Conservation (phyloP, 345 rosid genomes). For the Arabis hirsuta region DNA sequence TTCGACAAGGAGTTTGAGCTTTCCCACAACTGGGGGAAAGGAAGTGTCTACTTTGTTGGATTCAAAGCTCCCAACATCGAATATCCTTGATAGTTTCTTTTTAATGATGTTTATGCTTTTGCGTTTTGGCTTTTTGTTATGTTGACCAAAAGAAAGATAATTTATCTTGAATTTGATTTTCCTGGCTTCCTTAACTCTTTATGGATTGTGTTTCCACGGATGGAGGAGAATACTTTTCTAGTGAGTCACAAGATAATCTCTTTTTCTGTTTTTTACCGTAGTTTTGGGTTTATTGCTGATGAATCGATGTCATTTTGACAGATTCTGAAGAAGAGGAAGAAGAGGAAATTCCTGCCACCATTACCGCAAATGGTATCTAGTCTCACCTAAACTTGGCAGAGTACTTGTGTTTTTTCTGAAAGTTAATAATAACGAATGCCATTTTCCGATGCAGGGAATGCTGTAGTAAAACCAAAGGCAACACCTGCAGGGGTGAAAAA, state of each 20-base stretch:
- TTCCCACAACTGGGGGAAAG: conserved; percentile 76
- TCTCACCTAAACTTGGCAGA: neutral
- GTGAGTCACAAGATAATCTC: conserved; percentile 21
- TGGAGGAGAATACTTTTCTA: conserved; percentile 25
- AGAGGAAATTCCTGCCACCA: conserved; percentile 41
- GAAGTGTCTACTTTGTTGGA: conserved; percentile 67
- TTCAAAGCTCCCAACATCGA: conserved; percentile 46
- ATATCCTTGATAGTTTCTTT: conserved; percentile 32
- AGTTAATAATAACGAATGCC: neutral
- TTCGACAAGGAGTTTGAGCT: conserved; percentile 80
- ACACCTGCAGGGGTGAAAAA: conserved; percentile 32
- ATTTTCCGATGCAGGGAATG: conserved; percentile 16
- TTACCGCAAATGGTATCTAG: conserved; percentile 36
- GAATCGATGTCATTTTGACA: neutral
- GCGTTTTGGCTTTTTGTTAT: neutral
- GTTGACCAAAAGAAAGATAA: neutral
- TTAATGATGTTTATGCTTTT: neutral
- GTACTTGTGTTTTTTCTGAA: neutral
- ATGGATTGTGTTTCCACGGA: conserved; percentile 24
- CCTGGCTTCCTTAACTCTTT: conserved; percentile 24
- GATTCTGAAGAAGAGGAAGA: conserved; percentile 40
- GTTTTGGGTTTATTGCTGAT: conserved; percentile 14
- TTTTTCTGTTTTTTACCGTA: neutral
- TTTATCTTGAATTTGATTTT: neutral
- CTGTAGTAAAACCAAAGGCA: conserved; percentile 25